These are phyloP conservation scores for Citrus reticulata DNA, from an alignment of 345 rosid genomes.

Conservation along the genomic window DNA sequence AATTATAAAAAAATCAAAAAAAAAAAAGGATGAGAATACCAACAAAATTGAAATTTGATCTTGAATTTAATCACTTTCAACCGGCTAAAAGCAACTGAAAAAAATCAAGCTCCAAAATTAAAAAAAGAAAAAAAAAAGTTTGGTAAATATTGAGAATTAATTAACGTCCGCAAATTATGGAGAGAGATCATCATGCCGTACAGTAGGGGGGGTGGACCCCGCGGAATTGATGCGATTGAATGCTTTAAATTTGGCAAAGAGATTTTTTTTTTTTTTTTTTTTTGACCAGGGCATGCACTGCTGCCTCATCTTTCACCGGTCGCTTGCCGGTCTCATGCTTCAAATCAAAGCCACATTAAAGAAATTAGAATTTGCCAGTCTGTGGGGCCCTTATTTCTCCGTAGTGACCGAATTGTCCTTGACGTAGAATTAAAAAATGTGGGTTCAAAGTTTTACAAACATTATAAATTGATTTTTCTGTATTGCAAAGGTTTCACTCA, in stretches of 20 bases:
- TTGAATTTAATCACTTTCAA: neutral
- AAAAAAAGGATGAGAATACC: neutral
- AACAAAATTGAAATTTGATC: neutral
- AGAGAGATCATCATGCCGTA: neutral
- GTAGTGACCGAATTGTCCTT: neutral
- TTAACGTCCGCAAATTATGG: conserved; percentile 20
- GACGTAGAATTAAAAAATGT: too few relatives aligned
- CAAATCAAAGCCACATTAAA: neutral
- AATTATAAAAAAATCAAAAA: too few relatives aligned
- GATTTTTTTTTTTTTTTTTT: neutral
- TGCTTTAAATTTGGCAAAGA: neutral
- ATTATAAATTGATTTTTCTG: too few relatives aligned
- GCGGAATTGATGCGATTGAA: neutral
- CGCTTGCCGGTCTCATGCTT: neutral
- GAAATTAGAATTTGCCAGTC: neutral
- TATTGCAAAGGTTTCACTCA: too few relatives aligned
- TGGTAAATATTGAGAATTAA: neutral
- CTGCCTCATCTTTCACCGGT: neutral
- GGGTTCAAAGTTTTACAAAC: too few relatives aligned
- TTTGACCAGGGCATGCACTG: neutral
- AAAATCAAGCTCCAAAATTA: neutral
- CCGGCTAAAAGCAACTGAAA: neutral
- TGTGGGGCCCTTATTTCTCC: neutral
- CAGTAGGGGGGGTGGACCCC: neutral
- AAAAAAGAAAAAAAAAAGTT: neutral